Conservation (phyloP, 345 rosid genomes). For the Xanthoceras sorbifolium region DNA sequence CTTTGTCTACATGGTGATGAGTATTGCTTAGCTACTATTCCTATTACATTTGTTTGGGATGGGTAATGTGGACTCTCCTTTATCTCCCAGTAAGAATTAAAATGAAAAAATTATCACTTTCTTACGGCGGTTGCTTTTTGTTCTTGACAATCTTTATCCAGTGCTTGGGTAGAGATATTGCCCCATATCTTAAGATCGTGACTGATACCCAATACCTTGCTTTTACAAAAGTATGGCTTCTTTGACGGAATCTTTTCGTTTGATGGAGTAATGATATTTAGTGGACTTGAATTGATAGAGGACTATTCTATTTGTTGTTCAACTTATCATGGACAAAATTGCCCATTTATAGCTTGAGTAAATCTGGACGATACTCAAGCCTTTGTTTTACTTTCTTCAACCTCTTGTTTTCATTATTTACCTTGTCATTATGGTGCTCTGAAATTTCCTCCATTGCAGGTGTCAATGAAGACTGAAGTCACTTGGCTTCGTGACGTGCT, state of each 20-base stretch:
- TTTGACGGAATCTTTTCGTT: not conserved
- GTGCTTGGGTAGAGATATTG: not conserved
- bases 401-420: not conserved
- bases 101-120: not conserved
- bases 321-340: not conserved
- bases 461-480: conserved; percentile 94
- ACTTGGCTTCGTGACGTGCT: conserved; percentile 83
- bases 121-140: not conserved
- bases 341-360: not conserved
- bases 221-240: not conserved
- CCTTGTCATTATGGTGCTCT: not conserved
- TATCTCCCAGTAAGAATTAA: not conserved
- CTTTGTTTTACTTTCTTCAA: not conserved
- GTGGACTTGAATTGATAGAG: not conserved
- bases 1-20: not conserved
- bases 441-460: conserved; percentile 42
- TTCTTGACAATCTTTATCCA: not conserved
- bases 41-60: not conserved
- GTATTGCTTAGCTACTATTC: not conserved
- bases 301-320: not conserved
- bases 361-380: not conserved
- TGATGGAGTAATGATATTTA: conserved; percentile 1
- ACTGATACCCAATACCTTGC: not conserved
- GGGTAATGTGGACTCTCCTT: not conserved
- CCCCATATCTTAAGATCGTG: not conserved